Conservation (phyloP, 805 yeast genomes). For the Saccharomyces mikatae region DNA sequence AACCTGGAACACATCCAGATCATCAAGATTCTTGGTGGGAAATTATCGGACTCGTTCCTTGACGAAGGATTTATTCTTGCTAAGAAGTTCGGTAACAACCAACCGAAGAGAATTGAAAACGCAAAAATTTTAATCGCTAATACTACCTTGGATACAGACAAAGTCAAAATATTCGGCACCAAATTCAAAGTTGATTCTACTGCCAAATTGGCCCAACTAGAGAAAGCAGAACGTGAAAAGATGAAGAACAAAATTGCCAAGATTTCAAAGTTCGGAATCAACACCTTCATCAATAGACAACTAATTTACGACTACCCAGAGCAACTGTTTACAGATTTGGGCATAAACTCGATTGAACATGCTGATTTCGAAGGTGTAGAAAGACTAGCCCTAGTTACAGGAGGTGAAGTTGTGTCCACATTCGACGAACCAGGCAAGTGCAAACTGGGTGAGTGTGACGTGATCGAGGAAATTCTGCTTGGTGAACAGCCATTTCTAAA, state of each 20-base stretch:
- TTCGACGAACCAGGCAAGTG: conserved; percentile 87
- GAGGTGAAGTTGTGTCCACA: conserved; percentile 96
- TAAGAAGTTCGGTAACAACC: conserved; percentile 89
- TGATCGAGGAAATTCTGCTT: conserved; percentile 83
- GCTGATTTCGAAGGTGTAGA: conserved; percentile 98
- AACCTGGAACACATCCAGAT: conserved; percentile 88
- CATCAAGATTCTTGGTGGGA: conserved; percentile 89
- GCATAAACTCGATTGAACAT: conserved; percentile 89
- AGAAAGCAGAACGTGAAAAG: conserved; percentile 87
- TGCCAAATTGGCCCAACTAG: conserved; percentile 85
- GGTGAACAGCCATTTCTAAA: conserved; percentile 88
- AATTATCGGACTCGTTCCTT: conserved; percentile 79
- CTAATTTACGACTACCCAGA: conserved; percentile 97
- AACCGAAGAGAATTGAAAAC: conserved; percentile 75
- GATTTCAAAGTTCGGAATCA: conserved; percentile 78
- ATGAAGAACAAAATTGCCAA: conserved; percentile 86
- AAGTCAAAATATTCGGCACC: conserved; percentile 95
- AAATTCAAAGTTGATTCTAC: conserved; percentile 95
- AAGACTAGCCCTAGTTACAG: conserved; percentile 90
- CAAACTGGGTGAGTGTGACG: conserved; percentile 78
- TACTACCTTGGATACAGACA: conserved; percentile 94
- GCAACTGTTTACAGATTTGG: conserved; percentile 80
- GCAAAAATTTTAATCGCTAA: conserved; percentile 88
- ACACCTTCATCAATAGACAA: conserved; percentile 91
- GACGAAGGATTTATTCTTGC: conserved; percentile 94